These are phyloP conservation scores for Didymella pomorum DNA, from an alignment of 2,329 filamentous ascomycete species.

Conservation along the genomic window DNA sequence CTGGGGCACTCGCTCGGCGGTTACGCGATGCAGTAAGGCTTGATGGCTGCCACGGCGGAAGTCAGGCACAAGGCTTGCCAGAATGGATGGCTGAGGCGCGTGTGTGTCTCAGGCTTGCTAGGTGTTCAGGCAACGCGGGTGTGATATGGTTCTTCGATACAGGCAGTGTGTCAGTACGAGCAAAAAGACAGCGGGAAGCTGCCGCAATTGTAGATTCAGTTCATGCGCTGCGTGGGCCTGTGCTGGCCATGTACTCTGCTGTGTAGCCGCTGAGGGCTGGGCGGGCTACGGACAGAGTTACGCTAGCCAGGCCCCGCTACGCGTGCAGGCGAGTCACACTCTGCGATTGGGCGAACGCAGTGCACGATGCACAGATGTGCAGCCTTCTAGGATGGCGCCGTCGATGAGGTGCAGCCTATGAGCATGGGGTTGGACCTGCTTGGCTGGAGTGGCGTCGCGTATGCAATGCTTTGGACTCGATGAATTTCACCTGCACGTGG, in stretches of 20 bases:
- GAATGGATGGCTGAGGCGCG: conserved; percentile 42
- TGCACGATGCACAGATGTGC: conserved; percentile 37
- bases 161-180: conserved; percentile 46
- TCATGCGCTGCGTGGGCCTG: conserved; percentile 42
- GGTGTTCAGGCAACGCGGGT: conserved; percentile 40
- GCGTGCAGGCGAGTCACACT: conserved; percentile 5
- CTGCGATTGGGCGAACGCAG: conserved; percentile 29
- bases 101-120: conserved; percentile 46
- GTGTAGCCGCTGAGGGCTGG: conserved; percentile 37
- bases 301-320: conserved; percentile 8
- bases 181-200: conserved; percentile 38
- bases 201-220: conserved; percentile 45
- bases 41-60: conserved; percentile 15
- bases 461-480: conserved; percentile 17
- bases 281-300: conserved; percentile 8
- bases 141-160: conserved; percentile 38
- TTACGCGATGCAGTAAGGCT: conserved; percentile 30
- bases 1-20: conserved; percentile 22
- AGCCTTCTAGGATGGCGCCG: conserved; percentile 30
- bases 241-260: conserved; percentile 23
- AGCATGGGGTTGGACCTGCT: conserved; percentile 22
- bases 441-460: conserved; percentile 24
- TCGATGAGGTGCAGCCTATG: conserved; percentile 26
- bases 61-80: conserved; percentile 35
- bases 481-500: conserved; percentile 33